phyloP scores from a whole-genome alignment of 305 asterid species.

The Withania somnifera region DNA sequence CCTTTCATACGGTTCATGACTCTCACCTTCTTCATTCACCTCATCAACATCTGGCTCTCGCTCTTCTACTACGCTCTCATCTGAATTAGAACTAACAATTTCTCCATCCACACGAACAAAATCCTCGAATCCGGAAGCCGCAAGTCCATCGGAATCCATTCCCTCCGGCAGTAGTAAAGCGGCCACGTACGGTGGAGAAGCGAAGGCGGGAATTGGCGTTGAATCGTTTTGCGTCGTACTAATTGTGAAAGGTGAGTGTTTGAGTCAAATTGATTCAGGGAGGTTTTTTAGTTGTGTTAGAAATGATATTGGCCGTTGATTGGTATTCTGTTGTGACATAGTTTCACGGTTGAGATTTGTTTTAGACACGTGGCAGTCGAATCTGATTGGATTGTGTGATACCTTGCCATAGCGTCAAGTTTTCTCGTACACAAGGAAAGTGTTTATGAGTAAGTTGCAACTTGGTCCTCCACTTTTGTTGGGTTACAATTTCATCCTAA shows the following conservation, averaged over 20 bases:
- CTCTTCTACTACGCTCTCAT: conserved; percentile 14
- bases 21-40: background rate
- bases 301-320: background rate
- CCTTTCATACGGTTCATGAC: conserved; percentile 25
- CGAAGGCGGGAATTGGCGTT: conserved; percentile 1
- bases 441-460: background rate
- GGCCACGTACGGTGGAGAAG: background rate
- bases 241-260: conserved; percentile 1
- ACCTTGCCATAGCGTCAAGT: background rate
- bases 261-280: background rate
- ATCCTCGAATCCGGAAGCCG: conserved; percentile 33
- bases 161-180: conserved; percentile 1
- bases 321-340: background rate
- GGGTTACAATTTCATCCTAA: background rate
- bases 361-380: background rate
- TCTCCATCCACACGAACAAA: conserved; percentile 33
- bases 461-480: background rate
- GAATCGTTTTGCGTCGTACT: background rate
- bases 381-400: background rate
- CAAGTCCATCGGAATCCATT: conserved; percentile 37
- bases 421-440: background rate
- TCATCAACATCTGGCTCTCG: background rate
- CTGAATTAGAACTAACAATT: background rate
- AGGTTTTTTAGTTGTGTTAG: background rate
- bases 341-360: background rate